Evolutionary conservation across 2,329 filamentous ascomycete species (phyloP).

Genomic region (Ophiostoma novo-ulmi): DNA sequence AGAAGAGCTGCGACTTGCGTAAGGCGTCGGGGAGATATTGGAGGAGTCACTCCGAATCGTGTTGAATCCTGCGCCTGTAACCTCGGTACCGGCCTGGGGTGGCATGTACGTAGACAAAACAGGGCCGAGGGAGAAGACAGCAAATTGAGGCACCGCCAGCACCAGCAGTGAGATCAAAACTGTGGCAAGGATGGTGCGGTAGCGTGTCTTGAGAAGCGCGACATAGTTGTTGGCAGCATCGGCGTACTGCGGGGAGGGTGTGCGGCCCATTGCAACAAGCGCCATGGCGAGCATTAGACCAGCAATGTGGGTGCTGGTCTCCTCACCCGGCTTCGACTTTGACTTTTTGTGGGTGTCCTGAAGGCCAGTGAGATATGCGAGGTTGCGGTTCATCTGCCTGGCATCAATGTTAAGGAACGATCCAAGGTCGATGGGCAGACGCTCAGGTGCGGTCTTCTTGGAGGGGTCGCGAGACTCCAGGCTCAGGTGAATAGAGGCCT

Average conservation of each 20-base stretch:
- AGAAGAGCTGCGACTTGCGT: background rate
- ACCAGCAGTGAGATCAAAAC: background rate
- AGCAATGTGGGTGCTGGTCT: background rate
- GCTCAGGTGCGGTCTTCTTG: conserved; percentile 36
- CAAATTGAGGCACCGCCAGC: background rate
- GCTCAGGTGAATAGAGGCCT: conserved; percentile 44
- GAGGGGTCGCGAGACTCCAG: conserved; percentile 41
- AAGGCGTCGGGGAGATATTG: background rate
- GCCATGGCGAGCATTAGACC: background rate
- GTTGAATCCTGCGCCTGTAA: background rate
- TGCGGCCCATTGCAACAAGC: background rate
- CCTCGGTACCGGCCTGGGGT: background rate
- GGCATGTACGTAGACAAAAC: conserved; percentile 1
- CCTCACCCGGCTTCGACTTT: background rate
- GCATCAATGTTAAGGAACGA: conserved; percentile 49
- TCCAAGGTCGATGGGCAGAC: conserved; percentile 45
- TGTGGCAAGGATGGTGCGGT: background rate
- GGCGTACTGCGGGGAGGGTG: background rate
- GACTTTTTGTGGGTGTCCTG: conserved; percentile 25
- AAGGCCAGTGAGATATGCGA: conserved; percentile 45
- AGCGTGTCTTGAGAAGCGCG: background rate
- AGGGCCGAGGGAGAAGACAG: background rate
- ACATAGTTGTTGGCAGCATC: background rate
- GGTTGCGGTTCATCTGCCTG: conserved; percentile 49
- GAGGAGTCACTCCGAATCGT: background rate